These are phyloP conservation scores for Backusella circina DNA, from an alignment of 192 early-diverging fungal species.

Conservation along the genomic window DNA sequence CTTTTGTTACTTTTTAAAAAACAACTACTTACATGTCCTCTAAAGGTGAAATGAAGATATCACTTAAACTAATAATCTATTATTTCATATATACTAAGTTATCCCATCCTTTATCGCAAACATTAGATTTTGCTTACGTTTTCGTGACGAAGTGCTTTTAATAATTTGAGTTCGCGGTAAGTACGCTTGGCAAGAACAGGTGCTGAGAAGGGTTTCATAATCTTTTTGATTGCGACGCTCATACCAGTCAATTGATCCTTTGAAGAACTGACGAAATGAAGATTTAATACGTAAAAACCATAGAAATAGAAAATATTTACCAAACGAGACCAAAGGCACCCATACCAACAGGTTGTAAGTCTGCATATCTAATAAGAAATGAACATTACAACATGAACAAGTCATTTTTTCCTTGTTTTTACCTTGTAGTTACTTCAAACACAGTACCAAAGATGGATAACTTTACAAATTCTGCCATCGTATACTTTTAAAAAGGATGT, in stretches of 20 bases:
- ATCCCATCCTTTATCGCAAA: not conserved
- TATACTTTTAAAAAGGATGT: not conserved
- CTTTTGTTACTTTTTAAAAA: not conserved
- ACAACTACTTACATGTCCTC: slow-evolving; percentile 87
- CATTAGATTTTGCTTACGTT: slow-evolving; percentile 58
- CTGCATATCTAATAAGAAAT: slow-evolving; percentile 70
- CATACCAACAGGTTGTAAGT: slow-evolving; percentile 94
- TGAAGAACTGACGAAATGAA: slow-evolving; percentile 62
- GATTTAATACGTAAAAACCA: not conserved
- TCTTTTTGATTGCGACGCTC: slow-evolving; percentile 94
- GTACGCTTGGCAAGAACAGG: slow-evolving; percentile 92
- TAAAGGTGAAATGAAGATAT: slow-evolving; percentile 91
- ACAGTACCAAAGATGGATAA: slow-evolving; percentile 81
- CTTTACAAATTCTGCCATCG: slow-evolving; percentile 70
- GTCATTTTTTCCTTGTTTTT: not conserved
- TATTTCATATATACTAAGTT: slow-evolving; percentile 13
- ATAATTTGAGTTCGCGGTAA: slow-evolving; percentile 91
- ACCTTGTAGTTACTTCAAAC: slow-evolving; percentile 78
- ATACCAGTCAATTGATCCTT: slow-evolving; percentile 81
- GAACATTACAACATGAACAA: not conserved
- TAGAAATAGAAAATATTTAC: slow-evolving; percentile 44
- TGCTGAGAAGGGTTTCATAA: slow-evolving; percentile 91
- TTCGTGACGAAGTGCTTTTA: slow-evolving; percentile 91
- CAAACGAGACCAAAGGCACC: slow-evolving; percentile 98
- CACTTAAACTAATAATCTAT: slow-evolving; percentile 85